These are phyloP conservation scores for Steccherinum ochraceum DNA, from an alignment of 768 basidiomycete species.

Conservation along the genomic window DNA sequence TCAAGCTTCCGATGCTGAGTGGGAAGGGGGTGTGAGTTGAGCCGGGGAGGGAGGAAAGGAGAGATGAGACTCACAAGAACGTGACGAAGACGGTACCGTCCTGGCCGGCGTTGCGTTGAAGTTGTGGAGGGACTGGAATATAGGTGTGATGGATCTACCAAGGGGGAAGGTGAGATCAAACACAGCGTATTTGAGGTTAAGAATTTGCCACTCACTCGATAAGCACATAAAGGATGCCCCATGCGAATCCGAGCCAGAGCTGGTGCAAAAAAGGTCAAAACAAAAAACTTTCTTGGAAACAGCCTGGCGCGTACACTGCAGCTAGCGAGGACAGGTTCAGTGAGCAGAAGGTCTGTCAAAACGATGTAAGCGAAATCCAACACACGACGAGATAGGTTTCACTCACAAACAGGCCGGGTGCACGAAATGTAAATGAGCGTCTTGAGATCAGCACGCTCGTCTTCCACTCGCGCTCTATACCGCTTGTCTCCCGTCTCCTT, in stretches of 20 bases:
- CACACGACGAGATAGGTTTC: too few species aligned
- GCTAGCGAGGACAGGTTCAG: conserved; percentile 69
- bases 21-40: not conserved
- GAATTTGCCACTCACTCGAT: too few species aligned
- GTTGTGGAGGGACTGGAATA: conserved; percentile 49
- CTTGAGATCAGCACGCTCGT: conserved; percentile 48
- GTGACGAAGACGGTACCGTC: conserved; percentile 55
- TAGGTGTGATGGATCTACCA: conserved; percentile 33
- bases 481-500: conserved; percentile 57
- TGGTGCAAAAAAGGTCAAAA: conserved; percentile 19
- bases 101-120: conserved; percentile 56
- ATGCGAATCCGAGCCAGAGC: conserved; percentile 67
- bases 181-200: too few species aligned
- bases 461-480: conserved; percentile 59
- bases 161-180: too few species aligned
- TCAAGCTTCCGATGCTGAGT: not conserved
- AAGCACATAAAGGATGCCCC: conserved; percentile 71
- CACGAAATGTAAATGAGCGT: conserved; percentile 64
- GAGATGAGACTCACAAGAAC: conserved; percentile 38
- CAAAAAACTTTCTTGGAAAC: not conserved
- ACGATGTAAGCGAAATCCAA: too few species aligned
- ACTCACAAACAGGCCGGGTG: conserved; percentile 62
- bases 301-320: conserved; percentile 51
- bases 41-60: too few species aligned
- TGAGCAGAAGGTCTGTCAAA: conserved; percentile 55